Conservation (phyloP, 2,329 filamentous ascomycete species). For the Fusarium graminum region DNA sequence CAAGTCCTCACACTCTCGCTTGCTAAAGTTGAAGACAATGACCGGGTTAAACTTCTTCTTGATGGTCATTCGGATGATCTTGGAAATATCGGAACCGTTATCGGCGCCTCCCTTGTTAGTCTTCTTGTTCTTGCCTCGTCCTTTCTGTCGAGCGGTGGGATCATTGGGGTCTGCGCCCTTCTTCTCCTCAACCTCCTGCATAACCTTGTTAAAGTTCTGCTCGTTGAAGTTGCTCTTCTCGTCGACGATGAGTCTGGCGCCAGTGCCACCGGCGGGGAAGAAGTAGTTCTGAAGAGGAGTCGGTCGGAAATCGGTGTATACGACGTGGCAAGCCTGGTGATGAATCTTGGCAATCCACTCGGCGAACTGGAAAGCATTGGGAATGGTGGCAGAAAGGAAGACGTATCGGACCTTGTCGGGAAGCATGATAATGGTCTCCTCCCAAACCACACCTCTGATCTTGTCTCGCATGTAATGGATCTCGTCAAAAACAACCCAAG, state of each 20-base stretch:
- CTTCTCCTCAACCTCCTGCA: slow-evolving; percentile 88
- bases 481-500: slow-evolving; percentile 98
- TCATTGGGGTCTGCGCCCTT: slow-evolving; percentile 88
- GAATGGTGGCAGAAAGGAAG: slow-evolving; percentile 97
- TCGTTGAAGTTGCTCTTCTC: slow-evolving; percentile 97
- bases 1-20: slow-evolving; percentile 92
- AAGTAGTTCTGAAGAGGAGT: slow-evolving; percentile 98
- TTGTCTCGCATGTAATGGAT: slow-evolving; percentile 99
- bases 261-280: slow-evolving; percentile 91
- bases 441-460: slow-evolving; percentile 95
- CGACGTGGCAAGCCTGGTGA: slow-evolving; percentile 96
- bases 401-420: slow-evolving; percentile 99
- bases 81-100: slow-evolving; percentile 87
- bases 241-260: slow-evolving; percentile 94
- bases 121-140: slow-evolving; percentile 92
- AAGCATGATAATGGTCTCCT: slow-evolving; percentile 97
- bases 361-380: slow-evolving; percentile 98
- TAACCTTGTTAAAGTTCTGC: slow-evolving; percentile 97
- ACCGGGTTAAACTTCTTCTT: slow-evolving; percentile 96
- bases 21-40: slow-evolving; percentile 99
- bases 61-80: slow-evolving; percentile 99
- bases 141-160: slow-evolving; percentile 82
- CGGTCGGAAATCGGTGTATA: slow-evolving; percentile 98
- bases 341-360: slow-evolving; percentile 99
- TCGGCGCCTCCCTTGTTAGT: slow-evolving; percentile 87